These are phyloP conservation scores for Asclepias syriaca DNA, from an alignment of 257 asterid genomes.

Conservation along the genomic window DNA sequence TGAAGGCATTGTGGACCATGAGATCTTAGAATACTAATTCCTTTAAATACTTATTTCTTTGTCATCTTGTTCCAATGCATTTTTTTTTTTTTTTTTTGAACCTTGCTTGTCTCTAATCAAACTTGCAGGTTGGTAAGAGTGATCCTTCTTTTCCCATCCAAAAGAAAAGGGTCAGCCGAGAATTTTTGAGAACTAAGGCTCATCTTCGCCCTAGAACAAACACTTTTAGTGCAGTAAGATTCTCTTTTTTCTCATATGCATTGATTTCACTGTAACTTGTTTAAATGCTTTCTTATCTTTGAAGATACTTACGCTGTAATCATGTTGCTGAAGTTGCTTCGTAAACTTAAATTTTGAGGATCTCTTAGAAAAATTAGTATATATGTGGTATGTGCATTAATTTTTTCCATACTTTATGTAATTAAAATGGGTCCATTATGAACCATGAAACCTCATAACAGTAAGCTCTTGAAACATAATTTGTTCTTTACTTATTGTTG, in stretches of 20 bases:
- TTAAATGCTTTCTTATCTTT: not conserved
- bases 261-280: not conserved
- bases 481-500: not conserved
- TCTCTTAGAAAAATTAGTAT: not conserved
- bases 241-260: conserved; percentile 15
- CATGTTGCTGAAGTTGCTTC: not conserved
- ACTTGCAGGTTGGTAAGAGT: conserved; percentile 68
- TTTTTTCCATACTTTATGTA: not conserved
- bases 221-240: conserved; percentile 92
- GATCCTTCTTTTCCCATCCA: conserved; percentile 93
- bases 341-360: not conserved
- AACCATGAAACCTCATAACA: not conserved
- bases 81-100: conserved; percentile 8
- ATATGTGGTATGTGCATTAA: not conserved
- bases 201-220: conserved; percentile 99
- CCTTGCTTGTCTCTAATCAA: conserved; percentile 7
- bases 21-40: not conserved
- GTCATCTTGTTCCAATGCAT: conserved; percentile 5
- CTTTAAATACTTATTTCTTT: conserved; percentile 2
- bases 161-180: conserved; percentile 93
- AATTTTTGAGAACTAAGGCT: conserved; percentile 93
- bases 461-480: not conserved
- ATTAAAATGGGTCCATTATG: not conserved
- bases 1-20: not conserved
- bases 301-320: not conserved